Conservation (phyloP, 1,139 yeast genomes). For the Zygotorulaspora mrakii region DNA sequence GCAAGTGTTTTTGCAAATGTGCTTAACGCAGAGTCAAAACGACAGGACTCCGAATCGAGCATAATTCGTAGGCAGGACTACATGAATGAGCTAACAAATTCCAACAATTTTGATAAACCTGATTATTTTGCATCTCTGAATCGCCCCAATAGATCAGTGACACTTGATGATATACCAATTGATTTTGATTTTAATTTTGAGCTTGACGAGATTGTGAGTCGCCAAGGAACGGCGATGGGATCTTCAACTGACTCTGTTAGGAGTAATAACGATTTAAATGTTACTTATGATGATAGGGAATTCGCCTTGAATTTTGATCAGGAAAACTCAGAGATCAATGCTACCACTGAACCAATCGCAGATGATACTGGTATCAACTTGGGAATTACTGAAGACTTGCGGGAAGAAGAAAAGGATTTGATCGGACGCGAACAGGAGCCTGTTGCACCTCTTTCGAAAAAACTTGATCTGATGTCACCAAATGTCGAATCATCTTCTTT, state of each 20-base stretch:
- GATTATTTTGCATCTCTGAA: constrained; percentile 7
- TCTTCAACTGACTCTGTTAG: constrained; percentile 13
- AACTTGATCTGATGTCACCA: constrained; percentile 4
- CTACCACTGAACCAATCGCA: neutral
- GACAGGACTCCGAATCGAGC: constrained; percentile 9
- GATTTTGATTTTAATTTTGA: constrained; percentile 33
- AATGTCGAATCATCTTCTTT: constrained; percentile 2
- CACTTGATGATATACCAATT: constrained; percentile 22
- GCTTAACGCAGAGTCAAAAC: constrained; percentile 8
- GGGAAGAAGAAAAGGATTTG: constrained; percentile 11
- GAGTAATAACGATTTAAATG: constrained; percentile 5
- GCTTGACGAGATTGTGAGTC: constrained; percentile 30
- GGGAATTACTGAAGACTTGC: constrained; percentile 13
- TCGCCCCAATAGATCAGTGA: constrained; percentile 14
- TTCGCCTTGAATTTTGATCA: constrained; percentile 19
- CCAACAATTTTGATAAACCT: constrained; percentile 13
- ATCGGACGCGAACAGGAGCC: constrained; percentile 8
- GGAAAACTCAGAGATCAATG: neutral
- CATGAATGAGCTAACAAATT: constrained; percentile 28
- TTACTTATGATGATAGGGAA: constrained; percentile 12
- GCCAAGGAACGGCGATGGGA: constrained; percentile 22
- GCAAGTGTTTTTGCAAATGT: constrained; percentile 18
- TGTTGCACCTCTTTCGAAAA: constrained; percentile 14
- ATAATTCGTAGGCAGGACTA: constrained; percentile 30
- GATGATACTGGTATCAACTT: constrained; percentile 15